Evolutionary conservation across 257 asterid genomes (phyloP).

Genomic region (Ligustrum vulgare): DNA sequence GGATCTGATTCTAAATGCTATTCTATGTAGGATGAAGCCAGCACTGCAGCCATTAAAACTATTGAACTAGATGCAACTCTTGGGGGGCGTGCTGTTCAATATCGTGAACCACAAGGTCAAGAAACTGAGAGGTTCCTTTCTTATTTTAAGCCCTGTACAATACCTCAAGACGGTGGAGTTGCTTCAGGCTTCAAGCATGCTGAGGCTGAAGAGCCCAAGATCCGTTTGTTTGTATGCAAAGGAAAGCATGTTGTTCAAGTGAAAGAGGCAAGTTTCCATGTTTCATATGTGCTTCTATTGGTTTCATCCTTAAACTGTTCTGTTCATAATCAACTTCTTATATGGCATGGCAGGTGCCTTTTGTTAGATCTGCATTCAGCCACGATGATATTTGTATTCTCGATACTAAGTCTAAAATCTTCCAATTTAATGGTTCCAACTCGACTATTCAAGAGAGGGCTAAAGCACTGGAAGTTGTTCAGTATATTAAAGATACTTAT

Average conservation of each 20-base stretch:
- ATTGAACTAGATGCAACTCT: constrained; percentile 79
- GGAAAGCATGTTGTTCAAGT: constrained; percentile 84
- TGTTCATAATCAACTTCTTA: constrained; percentile 2
- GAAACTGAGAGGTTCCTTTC: constrained; percentile 84
- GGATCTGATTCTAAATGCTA: constrained; percentile 14
- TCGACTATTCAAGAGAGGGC: constrained; percentile 86
- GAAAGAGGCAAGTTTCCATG: constrained; percentile 55
- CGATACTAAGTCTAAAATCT: constrained; percentile 69
- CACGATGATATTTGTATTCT: constrained; percentile 77
- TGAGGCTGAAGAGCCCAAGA: constrained; percentile 49
- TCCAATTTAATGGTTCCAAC: constrained; percentile 79
- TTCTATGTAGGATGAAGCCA: constrained; percentile 54
- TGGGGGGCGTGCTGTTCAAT: constrained; percentile 80
- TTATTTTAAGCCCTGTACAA: constrained; percentile 84
- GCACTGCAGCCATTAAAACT: constrained; percentile 66
- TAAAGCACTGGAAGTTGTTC: constrained; percentile 88
- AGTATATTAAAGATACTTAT: constrained; percentile 74
- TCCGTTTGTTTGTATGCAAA: constrained; percentile 70
- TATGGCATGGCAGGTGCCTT: constrained; percentile 53
- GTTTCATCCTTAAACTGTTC: constrained; percentile 1
- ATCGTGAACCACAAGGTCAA: constrained; percentile 85
- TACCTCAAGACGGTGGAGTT: constrained; percentile 71
- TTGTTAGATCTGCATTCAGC: constrained; percentile 71
- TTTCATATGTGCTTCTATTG: constrained; percentile 14
- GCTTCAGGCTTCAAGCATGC: constrained; percentile 63